A percentile compares a stretch with the other conserved stretches of the same genome.
These are phyloP conservation scores for Cercospora nicotianae DNA, from an alignment of 2,329 filamentous ascomycete genomes.

Conservation along the genomic window DNA sequence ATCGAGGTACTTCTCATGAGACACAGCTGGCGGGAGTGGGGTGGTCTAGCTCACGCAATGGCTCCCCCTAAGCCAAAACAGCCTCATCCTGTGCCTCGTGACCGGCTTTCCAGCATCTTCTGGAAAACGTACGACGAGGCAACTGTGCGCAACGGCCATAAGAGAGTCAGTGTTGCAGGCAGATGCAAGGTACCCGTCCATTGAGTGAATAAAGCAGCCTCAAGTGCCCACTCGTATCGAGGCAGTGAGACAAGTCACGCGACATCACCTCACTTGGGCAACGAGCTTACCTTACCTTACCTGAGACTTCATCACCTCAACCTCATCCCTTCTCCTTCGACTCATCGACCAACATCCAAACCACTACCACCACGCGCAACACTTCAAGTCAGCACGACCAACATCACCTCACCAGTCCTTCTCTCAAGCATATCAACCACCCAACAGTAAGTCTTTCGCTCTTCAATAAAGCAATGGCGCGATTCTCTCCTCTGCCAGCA, in stretches of 20 bases:
- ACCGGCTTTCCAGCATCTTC: not conserved
- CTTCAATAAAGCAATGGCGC: not conserved
- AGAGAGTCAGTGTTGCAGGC: not conserved
- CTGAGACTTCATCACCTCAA: conserved; percentile 2
- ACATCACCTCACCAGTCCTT: not conserved
- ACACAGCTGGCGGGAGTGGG: conserved; percentile 2
- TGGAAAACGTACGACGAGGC: not conserved
- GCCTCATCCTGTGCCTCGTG: not conserved
- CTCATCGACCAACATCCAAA: not conserved
- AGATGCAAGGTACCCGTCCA: conserved; percentile 6
- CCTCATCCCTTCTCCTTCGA: not conserved
- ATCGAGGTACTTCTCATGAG: conserved; percentile 8
- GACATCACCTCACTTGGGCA: conserved; percentile 2
- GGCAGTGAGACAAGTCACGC: conserved; percentile 4
- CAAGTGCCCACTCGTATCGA: not conserved
- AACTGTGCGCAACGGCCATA: not conserved
- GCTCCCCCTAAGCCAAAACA: not conserved
- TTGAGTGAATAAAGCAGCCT: not conserved
- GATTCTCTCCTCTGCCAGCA: not conserved
- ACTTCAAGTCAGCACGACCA: not conserved
- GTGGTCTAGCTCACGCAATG: conserved; percentile 4
- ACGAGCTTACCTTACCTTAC: not conserved
- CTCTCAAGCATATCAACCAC: not conserved
- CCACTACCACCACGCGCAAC: conserved; percentile 3
- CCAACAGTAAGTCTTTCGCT: conserved; percentile 9